phyloP scores from a whole-genome alignment of 176 grass and related monocot genomes.

The Oryza glaberrima region DNA sequence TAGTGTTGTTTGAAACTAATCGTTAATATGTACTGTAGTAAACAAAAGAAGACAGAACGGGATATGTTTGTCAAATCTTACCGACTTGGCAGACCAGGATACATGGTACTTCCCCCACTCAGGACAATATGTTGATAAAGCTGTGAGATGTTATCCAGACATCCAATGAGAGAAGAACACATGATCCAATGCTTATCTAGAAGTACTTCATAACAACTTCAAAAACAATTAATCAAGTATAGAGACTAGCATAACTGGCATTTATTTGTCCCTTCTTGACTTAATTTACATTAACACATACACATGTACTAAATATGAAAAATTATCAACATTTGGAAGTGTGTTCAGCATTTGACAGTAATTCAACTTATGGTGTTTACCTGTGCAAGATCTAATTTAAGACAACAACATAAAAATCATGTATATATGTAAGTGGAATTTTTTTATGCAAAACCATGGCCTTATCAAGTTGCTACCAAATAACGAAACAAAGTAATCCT shows the following conservation, averaged over 20 bases:
- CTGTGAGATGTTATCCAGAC: slow-evolving; percentile 55
- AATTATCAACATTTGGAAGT: not conserved
- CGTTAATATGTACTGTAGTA: not conserved
- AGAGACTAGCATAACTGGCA: not conserved
- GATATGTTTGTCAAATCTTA: slow-evolving; percentile 39
- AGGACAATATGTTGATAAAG: slow-evolving; percentile 94
- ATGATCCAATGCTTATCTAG: slow-evolving; percentile 13
- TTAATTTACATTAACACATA: not conserved
- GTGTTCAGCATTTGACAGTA: not conserved
- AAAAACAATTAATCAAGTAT: not conserved
- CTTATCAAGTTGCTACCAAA: not conserved
- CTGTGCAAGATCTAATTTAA: not conserved
- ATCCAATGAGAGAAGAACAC: slow-evolving; percentile 31
- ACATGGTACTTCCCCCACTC: slow-evolving; percentile 97
- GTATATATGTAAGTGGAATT: slow-evolving; percentile 13
- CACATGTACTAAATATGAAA: slow-evolving; percentile 15
- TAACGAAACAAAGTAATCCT: not conserved
- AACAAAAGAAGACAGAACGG: not conserved
- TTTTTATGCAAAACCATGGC: not conserved
- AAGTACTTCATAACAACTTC: not conserved
- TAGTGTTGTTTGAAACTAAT: slow-evolving; percentile 6
- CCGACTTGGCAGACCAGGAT: slow-evolving; percentile 94
- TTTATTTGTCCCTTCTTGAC: not conserved
- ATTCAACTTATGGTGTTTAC: not conserved
- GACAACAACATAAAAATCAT: not conserved